phyloP scores from a whole-genome alignment of 2,329 filamentous ascomycete species.

The Knufia petricola region DNA sequence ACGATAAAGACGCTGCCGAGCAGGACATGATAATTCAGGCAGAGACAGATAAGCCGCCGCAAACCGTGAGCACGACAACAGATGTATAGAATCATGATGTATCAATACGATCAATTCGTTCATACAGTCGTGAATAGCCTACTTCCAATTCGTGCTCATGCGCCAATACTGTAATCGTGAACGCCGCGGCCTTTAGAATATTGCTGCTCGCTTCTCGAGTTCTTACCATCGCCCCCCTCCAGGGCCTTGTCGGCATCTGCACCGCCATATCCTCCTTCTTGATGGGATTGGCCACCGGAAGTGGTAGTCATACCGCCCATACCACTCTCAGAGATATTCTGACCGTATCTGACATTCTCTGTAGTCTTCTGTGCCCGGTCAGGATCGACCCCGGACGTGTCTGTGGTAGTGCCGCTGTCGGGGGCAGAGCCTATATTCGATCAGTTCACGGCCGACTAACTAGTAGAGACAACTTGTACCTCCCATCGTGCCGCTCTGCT shows the following conservation, averaged over 20 bases:
- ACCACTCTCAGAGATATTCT: slow-evolving; percentile 47
- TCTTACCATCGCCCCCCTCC: slow-evolving; percentile 24
- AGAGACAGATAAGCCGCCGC: slow-evolving; percentile 27
- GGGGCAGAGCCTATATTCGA: neutral
- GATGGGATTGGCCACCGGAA: slow-evolving; percentile 29
- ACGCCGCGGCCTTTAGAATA: neutral
- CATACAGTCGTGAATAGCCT: neutral
- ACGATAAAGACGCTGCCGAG: slow-evolving; percentile 14
- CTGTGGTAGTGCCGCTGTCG: neutral
- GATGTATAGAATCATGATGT: slow-evolving; percentile 1
- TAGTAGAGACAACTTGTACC: slow-evolving; percentile 28
- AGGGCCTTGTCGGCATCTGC: slow-evolving; percentile 31
- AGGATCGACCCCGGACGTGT: slow-evolving; percentile 1
- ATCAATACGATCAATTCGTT: neutral
- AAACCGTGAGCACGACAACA: slow-evolving; percentile 29
- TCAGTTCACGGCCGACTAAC: neutral
- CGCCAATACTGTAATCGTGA: slow-evolving; percentile 22
- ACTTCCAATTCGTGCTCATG: slow-evolving; percentile 25
- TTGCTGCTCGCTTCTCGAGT: slow-evolving; percentile 1
- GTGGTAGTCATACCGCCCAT: slow-evolving; percentile 45
- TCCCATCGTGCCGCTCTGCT: slow-evolving; percentile 49
- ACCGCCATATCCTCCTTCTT: slow-evolving; percentile 34
- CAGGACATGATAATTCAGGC: slow-evolving; percentile 24
- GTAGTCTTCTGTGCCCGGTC: slow-evolving; percentile 35
- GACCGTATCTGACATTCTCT: slow-evolving; percentile 47